phyloP scores from a whole-genome alignment of 176 grass and related monocot genomes.

The Bonia amplexicaulis region DNA sequence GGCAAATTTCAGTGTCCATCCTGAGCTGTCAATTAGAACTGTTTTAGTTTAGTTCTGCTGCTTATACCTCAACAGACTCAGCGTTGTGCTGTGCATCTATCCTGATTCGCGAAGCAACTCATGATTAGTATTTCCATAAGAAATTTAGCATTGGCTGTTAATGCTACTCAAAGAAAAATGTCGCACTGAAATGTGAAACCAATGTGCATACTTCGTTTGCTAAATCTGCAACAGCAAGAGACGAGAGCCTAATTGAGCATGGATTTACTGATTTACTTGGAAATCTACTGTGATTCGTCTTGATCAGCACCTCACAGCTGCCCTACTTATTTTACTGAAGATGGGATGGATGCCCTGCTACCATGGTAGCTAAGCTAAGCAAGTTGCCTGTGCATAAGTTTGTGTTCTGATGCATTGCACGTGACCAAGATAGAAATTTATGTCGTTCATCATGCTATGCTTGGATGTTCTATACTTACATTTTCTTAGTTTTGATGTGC shows the following conservation, averaged over 20 bases:
- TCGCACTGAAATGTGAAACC: not conserved
- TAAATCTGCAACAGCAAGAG: not conserved
- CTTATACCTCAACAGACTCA: not conserved
- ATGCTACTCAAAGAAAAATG: not conserved
- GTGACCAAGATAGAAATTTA: not conserved
- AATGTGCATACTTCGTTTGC: not conserved
- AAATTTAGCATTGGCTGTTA: not conserved
- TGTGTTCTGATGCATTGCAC: conserved; percentile 1
- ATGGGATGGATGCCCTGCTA: not conserved
- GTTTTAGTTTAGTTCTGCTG: not conserved
- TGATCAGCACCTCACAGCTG: not conserved
- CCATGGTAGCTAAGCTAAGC: not conserved
- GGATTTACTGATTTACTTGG: not conserved
- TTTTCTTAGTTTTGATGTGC: conserved; percentile 22
- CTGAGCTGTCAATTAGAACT: not conserved
- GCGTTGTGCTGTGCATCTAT: not conserved
- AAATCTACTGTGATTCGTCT: not conserved
- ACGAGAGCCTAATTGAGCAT: not conserved
- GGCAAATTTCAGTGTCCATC: not conserved
- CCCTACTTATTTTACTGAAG: not conserved
- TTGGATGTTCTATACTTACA: not conserved
- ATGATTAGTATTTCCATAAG: not conserved
- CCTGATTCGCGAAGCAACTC: conserved; percentile 9
- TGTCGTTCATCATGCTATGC: not conserved
- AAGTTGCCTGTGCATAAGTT: not conserved